These are phyloP conservation scores for Aureobasidium mangrovei DNA, from an alignment of 2,329 filamentous ascomycete species.

Conservation along the genomic window DNA sequence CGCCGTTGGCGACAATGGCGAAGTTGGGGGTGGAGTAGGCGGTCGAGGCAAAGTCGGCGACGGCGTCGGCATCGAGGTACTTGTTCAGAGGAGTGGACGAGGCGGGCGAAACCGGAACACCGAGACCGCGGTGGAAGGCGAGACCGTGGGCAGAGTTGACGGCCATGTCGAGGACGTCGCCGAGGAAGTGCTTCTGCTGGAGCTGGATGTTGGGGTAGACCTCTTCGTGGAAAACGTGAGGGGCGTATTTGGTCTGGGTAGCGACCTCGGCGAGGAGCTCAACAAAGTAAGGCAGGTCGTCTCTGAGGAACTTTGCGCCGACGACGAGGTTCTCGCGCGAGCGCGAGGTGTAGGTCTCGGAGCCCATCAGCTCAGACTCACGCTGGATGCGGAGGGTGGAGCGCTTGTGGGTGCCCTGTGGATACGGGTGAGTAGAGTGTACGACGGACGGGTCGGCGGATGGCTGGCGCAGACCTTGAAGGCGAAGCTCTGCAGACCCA, in stretches of 20 bases:
- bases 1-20: constrained; percentile 82
- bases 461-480: constrained; percentile 65
- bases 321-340: constrained; percentile 88
- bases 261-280: constrained; percentile 91
- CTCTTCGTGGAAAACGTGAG: constrained; percentile 84
- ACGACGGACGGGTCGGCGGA: not conserved
- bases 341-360: constrained; percentile 78
- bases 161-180: constrained; percentile 58
- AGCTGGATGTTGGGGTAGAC: constrained; percentile 67
- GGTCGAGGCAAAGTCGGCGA: constrained; percentile 65
- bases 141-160: constrained; percentile 77
- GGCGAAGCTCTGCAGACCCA: constrained; percentile 87
- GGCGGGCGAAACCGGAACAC: constrained; percentile 64
- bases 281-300: constrained; percentile 94
- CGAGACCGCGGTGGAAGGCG: constrained; percentile 91
- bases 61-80: constrained; percentile 68
- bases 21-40: constrained; percentile 88
- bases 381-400: constrained; percentile 87
- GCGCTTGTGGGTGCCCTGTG: constrained; percentile 74
- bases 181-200: constrained; percentile 65
- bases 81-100: constrained; percentile 63
- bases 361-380: constrained; percentile 91
- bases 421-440: constrained; percentile 12
- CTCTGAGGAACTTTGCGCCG: constrained; percentile 87
- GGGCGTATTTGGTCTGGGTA: constrained; percentile 78